Conservation (phyloP, 2,329 filamentous ascomycete genomes). For the Penicillium digitatum region DNA sequence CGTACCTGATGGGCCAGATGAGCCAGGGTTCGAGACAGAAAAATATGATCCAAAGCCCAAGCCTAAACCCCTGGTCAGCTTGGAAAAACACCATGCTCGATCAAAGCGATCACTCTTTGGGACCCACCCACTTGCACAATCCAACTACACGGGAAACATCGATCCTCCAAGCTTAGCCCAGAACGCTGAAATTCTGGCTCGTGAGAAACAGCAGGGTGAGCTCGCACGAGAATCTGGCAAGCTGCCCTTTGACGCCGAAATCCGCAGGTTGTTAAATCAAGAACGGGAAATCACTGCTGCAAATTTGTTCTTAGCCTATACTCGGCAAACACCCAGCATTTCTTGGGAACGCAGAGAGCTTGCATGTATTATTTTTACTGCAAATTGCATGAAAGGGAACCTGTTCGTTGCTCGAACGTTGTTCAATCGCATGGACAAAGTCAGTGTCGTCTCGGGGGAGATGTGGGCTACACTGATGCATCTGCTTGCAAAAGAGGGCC, state of each 20-base stretch:
- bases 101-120: background rate
- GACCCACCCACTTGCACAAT: background rate
- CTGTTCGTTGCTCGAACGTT: conserved; percentile 38
- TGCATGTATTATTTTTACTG: conserved; percentile 31
- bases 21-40: background rate
- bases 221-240: background rate
- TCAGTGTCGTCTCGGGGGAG: conserved; percentile 29
- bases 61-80: conserved; percentile 1
- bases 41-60: background rate
- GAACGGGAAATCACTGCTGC: conserved; percentile 35
- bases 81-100: conserved; percentile 2
- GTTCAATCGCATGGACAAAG: conserved; percentile 34
- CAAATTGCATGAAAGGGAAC: conserved; percentile 38
- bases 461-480: conserved; percentile 40
- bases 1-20: conserved; percentile 1
- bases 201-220: conserved; percentile 10
- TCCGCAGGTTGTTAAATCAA: conserved; percentile 27
- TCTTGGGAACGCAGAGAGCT: conserved; percentile 30
- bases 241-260: conserved; percentile 17
- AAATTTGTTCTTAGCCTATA: conserved; percentile 32
- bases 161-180: background rate
- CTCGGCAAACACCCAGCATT: conserved; percentile 8
- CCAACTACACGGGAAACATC: background rate
- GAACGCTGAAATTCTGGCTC: conserved; percentile 11
- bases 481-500: conserved; percentile 33